Conservation (phyloP, 176 grass and related monocot genomes). For the Dendrocalamus sinicus region DNA sequence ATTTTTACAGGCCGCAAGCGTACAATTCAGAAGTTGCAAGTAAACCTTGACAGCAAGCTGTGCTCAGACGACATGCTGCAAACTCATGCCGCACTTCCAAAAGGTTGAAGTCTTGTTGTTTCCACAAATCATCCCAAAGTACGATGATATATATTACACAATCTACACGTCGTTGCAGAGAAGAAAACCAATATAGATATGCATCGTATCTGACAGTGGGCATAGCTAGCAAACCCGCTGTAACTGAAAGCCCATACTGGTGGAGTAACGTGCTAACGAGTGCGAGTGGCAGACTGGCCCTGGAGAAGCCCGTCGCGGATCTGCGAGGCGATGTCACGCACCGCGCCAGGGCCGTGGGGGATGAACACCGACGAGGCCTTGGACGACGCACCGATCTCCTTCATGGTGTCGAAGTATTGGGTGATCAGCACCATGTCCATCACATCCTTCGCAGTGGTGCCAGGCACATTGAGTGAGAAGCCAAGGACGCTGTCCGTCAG, state of each 20-base stretch:
- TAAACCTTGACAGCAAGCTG: no score
- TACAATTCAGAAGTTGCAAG: no score
- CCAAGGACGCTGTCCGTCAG: neutral
- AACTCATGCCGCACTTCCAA: no score
- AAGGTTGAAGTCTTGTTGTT: no score
- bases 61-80: no score
- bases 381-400: constrained; percentile 51
- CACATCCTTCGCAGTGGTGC: constrained; percentile 46
- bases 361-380: constrained; percentile 43
- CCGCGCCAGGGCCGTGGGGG: neutral
- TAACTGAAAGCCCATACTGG: no score
- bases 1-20: no score
- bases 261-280: no score
- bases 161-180: neutral
- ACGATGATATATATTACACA: no score
- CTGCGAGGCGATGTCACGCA: neutral
- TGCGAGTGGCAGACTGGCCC: neutral
- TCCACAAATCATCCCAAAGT: no score
- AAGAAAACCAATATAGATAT: neutral
- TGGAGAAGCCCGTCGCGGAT: neutral
- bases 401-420: constrained; percentile 65
- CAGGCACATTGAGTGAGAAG: neutral
- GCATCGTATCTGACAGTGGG: no score
- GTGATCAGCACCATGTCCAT: constrained; percentile 71
- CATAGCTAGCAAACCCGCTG: no score